phyloP scores from a whole-genome alignment of 352 stramenopile genomes.

The Phytophthora gonapodyides region DNA sequence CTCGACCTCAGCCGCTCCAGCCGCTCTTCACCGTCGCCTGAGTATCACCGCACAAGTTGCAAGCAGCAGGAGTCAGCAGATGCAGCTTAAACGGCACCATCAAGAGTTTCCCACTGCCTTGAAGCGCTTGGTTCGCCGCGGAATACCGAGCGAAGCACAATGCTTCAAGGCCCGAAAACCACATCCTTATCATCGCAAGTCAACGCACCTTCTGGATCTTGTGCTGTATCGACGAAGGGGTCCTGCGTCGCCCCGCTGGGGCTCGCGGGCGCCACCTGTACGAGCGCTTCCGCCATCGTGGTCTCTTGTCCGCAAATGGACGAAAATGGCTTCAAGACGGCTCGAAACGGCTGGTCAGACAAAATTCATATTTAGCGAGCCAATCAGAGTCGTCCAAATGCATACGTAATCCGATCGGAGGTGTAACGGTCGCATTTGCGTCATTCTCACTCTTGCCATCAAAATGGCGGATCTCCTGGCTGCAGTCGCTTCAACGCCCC shows the following conservation, averaged over 20 bases:
- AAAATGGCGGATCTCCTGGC: conserved; percentile 56
- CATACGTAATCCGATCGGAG: conserved; percentile 18
- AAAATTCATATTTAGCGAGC: neutral
- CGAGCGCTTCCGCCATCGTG: conserved; percentile 9
- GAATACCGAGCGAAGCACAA: conserved; percentile 14
- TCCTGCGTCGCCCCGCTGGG: neutral
- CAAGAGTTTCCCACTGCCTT: neutral
- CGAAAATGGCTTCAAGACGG: conserved; percentile 3
- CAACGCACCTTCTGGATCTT: conserved; percentile 17
- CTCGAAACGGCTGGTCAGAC: conserved; percentile 1
- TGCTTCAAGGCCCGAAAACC: neutral
- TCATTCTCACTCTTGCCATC: neutral
- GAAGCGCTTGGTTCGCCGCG: conserved; percentile 2
- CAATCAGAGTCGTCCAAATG: conserved; percentile 11
- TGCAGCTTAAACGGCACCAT: neutral
- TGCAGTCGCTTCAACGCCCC: conserved; percentile 33
- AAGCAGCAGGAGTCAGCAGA: neutral
- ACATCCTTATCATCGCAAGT: conserved; percentile 2
- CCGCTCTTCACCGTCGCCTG: conserved; percentile 21
- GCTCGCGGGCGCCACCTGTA: neutral
- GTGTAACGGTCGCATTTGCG: conserved; percentile 8
- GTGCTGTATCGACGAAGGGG: neutral
- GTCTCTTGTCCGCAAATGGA: conserved; percentile 9
- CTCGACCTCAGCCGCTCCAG: conserved; percentile 37
- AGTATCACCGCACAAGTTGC: neutral